Base-by-base conservation (phyloP, 176 grass and related monocot genomes). In the Carex pumila region DNA sequence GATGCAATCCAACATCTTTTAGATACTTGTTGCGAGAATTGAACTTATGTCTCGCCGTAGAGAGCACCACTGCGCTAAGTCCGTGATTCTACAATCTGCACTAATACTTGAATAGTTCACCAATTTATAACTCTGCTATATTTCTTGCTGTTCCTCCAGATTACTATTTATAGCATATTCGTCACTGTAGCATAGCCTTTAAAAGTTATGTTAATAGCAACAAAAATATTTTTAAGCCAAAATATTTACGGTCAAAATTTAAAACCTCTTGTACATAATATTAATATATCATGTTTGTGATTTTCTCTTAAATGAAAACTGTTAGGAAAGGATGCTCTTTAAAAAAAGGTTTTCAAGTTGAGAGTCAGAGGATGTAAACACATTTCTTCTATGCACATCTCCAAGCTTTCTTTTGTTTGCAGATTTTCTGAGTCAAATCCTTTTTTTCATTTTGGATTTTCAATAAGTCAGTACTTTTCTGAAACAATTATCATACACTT, bases 401-500 rank as follows among this genome's bases (percentile, higher is more conserved):
- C 12, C 71, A 30, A 15, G 5, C 22, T 76, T 76, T 53, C n/a
- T 1, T 7, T 62, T 25, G 5, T 62, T 50, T 50, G 47, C 9
- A 11, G 8, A 50, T 50, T 49, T 72, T 72, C 0, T 21, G 0
- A 45, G 34, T 71, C 39, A 37, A 47, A 49, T 74, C 12, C 0
- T 54, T 3, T 29, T 39, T 39, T 39, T 39, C 0, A 39, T 39
- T 0, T 45, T 36, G 3, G 3, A 74, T 76, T 32, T 77, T 0
- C 49, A 76, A 55, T 78, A 78, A 78, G 73, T 9, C 47, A 55
- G 25, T 80, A 45, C 59, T 81, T 3, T 13, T 81, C 34, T 25
- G 79, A 81, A 81, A 81, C 34, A 81, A 81, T 50, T 36, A 45
- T 64, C 31, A 65, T 65, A 81, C 34, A 65, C 25, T 60, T 81